phyloP scores from a whole-genome alignment of 805 yeast species.

The Yamadazyma phyllophila region DNA sequence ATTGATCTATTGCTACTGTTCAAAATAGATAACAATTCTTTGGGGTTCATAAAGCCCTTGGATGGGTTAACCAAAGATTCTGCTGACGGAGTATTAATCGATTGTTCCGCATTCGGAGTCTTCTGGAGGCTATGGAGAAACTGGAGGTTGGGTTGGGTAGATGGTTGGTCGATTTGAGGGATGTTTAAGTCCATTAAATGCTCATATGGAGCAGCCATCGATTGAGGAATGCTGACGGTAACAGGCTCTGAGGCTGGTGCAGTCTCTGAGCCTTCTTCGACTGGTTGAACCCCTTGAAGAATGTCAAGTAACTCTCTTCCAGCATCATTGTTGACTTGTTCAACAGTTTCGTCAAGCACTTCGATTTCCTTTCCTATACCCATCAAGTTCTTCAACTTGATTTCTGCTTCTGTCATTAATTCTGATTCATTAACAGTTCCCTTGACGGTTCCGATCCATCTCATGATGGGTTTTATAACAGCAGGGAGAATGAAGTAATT shows the following conservation, averaged over 20 bases:
- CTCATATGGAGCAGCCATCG: conserved; percentile 18
- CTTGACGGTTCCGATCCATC: conserved; percentile 57
- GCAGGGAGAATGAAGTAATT: conserved; percentile 47
- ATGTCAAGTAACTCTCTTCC: conserved; percentile 74
- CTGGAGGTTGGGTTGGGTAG: conserved; percentile 14
- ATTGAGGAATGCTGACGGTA: conserved; percentile 14
- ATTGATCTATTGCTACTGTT: conserved; percentile 24
- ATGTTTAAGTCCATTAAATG: conserved; percentile 20
- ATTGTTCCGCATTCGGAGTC: conserved; percentile 3
- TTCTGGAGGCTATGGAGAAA: conserved; percentile 1
- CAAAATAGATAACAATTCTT: conserved; percentile 44
- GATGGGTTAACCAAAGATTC: conserved; percentile 41
- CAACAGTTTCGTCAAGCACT: background rate
- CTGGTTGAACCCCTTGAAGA: conserved; percentile 38
- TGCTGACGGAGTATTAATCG: conserved; percentile 24
- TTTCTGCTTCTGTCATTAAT: conserved; percentile 61
- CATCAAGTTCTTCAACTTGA: conserved; percentile 59
- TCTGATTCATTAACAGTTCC: conserved; percentile 50
- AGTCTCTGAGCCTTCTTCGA: conserved; percentile 1
- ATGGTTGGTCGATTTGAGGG: conserved; percentile 29
- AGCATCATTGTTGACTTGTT: conserved; percentile 49
- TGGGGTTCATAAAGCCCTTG: conserved; percentile 34
- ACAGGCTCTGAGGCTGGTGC: conserved; percentile 3
- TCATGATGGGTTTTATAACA: conserved; percentile 48
- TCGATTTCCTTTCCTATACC: conserved; percentile 45